phyloP scores from a whole-genome alignment of 2,329 filamentous ascomycete genomes.

The Pseudogymnoascus pannorum region DNA sequence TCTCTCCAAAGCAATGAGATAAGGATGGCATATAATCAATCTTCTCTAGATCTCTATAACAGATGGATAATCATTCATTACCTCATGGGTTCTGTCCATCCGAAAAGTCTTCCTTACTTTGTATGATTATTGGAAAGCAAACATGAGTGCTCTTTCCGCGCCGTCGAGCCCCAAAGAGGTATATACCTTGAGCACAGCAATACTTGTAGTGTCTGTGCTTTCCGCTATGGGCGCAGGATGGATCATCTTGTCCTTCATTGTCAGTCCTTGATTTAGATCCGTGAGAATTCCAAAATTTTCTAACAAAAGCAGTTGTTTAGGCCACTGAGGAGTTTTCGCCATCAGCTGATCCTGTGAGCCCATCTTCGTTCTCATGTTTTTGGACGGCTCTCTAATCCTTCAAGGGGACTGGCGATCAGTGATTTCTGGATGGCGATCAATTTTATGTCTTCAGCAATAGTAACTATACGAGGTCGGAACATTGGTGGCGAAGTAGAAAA shows the following conservation, averaged over 20 bases:
- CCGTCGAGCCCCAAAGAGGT: constrained; percentile 19
- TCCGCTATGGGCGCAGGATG: constrained; percentile 32
- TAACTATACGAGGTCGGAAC: constrained; percentile 29
- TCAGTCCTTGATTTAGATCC: constrained; percentile 14
- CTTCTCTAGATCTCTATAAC: too few species aligned
- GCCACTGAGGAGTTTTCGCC: constrained; percentile 32
- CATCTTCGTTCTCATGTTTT: background rate
- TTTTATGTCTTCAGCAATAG: constrained; percentile 32
- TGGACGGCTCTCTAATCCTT: background rate
- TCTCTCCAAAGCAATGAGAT: too few species aligned
- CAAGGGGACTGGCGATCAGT: constrained; percentile 32
- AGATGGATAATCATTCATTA: too few species aligned
- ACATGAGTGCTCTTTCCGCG: constrained; percentile 19
- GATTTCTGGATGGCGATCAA: constrained; percentile 36
- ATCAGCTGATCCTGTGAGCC: constrained; percentile 33
- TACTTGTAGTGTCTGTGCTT: constrained; percentile 30
- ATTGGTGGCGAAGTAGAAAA: constrained; percentile 27
- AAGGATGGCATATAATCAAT: too few species aligned
- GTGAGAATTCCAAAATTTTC: too few species aligned
- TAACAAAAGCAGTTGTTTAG: constrained; percentile 30
- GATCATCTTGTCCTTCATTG: constrained; percentile 33
- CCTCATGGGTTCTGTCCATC: too few species aligned
- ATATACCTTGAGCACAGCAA: constrained; percentile 25
- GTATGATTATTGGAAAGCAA: too few species aligned
- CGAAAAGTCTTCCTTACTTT: too few species aligned